Evolutionary conservation across 2,329 filamentous ascomycete species (phyloP), one percentile per base, ranked within the genome.

Genomic region (Aspergillus quadricinctus): DNA sequence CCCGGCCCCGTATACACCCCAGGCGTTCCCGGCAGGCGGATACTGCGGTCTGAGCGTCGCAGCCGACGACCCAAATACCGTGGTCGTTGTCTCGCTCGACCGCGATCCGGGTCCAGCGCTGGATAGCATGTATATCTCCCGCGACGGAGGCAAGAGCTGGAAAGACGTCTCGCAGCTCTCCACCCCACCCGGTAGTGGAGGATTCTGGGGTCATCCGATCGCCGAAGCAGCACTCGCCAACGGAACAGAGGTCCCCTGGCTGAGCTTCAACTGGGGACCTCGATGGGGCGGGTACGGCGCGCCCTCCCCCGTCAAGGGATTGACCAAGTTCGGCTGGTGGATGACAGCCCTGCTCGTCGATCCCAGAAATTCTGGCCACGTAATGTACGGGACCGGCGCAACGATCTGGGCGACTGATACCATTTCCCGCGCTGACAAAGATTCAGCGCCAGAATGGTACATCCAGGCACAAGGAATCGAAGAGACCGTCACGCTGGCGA

Each of bases 251-350:
- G 58, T 60, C 28, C 52, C 53, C 3, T 60, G 58, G 58, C 37
- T 60, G 35, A 60, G 58, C 45, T 60, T 60, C 53, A 58, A 60
- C 43, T 60, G 58, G 58, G 56, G 58, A 1, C 58, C 55, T 35
- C 56, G 54, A 27, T 60, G 58, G 58, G 55, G 56, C 14, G 58
- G 58, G 6, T 60, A 60, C 28, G 58, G 58, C 29, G 58, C 58
- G 4, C 58, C 58, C 0, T 60, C 58, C 5, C 58, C 58, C 23
- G 49, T 60, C 37, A 43, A 27, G 7, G 58, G 58, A 19, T 21
- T 60, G 56, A 56, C 58, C n/a, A 60, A 60, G 50, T 52, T 60
- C 31, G 58, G 58, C 37, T 60, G 58, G 58, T 60, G 58, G 58
- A 60, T 60, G 53, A 58, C 58, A 11, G 58, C 58, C 0, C 56